Evolutionary conservation across 2,329 filamentous ascomycete genomes (phyloP).

Genomic region (Fulvia fulva): DNA sequence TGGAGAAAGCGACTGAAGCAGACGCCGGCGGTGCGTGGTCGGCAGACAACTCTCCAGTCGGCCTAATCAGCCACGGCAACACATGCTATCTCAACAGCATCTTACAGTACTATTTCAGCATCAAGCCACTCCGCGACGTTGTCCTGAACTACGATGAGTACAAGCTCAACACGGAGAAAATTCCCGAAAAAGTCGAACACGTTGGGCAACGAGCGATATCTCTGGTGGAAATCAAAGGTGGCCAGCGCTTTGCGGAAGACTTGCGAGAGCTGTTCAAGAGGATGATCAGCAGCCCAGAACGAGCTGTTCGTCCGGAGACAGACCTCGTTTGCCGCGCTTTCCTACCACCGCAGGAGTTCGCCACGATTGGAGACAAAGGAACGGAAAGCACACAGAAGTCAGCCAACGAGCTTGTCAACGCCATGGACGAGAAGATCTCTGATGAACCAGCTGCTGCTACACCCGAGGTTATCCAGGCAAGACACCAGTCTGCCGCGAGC

Average conservation of each 20-base stretch:
- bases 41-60: constrained; percentile 63
- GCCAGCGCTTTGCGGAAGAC: constrained; percentile 34
- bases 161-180: constrained; percentile 63
- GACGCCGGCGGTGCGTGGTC: constrained; percentile 13
- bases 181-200: constrained; percentile 60
- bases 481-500: constrained; percentile 22
- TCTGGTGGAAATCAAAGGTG: constrained; percentile 32
- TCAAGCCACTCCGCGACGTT: constrained; percentile 74
- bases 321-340: constrained; percentile 36
- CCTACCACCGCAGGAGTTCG: constrained; percentile 27
- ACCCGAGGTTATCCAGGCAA: background rate
- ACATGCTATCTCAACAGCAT: constrained; percentile 98
- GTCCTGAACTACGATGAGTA: constrained; percentile 71
- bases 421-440: constrained; percentile 18
- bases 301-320: constrained; percentile 32
- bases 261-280: constrained; percentile 34
- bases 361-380: constrained; percentile 13
- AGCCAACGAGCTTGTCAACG: constrained; percentile 4
- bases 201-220: constrained; percentile 69
- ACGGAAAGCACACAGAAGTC: constrained; percentile 6
- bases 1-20: constrained; percentile 23
- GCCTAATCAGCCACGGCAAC: constrained; percentile 89
- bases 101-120: constrained; percentile 89
- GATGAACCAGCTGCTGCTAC: constrained; percentile 1
- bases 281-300: constrained; percentile 33